These are phyloP conservation scores for Ophiostoma ips DNA, from an alignment of 2,329 filamentous ascomycete genomes.

Conservation along the genomic window DNA sequence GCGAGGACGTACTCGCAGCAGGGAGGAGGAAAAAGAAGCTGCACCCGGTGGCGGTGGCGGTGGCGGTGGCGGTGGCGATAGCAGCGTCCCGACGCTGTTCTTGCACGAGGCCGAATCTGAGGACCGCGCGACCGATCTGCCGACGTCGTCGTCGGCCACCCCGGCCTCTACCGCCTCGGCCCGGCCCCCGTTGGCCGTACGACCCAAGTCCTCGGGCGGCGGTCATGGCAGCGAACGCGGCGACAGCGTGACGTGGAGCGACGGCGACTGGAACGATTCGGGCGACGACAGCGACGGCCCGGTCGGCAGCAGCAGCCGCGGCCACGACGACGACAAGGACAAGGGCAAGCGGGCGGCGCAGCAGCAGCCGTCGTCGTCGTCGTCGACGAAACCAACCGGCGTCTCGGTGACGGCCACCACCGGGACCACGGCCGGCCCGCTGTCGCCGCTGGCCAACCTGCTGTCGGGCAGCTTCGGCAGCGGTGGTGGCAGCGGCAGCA, in stretches of 20 bases:
- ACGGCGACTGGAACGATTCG: conserved; percentile 47
- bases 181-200: neutral
- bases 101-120: neutral
- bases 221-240: conserved; percentile 19
- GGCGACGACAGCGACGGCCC: conserved; percentile 28
- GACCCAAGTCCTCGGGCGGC: neutral
- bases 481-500: neutral
- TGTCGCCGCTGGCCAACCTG: neutral
- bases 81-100: neutral
- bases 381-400: no score
- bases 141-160: neutral
- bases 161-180: neutral
- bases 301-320: neutral
- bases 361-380: no score
- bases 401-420: conserved; percentile 3
- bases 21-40: neutral
- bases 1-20: neutral
- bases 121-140: conserved; percentile 4
- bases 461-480: neutral
- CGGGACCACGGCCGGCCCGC: conserved; percentile 8
- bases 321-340: conserved; percentile 1
- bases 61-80: no score
- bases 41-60: no score
- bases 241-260: conserved; percentile 52
- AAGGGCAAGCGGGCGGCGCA: no score